Conservation (phyloP, 306 rosid genomes). For the Prunus mume region DNA sequence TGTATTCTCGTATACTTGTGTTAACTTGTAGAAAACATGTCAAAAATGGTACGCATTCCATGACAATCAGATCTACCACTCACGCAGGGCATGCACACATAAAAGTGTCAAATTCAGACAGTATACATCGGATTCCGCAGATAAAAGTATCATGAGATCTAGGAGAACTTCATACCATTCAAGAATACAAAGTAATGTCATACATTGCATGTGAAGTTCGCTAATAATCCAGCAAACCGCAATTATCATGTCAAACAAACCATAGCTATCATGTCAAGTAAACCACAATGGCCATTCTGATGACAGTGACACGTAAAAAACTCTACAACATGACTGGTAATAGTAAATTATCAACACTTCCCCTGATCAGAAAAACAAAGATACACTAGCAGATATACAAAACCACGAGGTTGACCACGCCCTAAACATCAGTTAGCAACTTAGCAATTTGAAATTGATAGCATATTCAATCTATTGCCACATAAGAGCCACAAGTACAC, state of each 20-base stretch:
- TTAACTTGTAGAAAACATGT: neutral
- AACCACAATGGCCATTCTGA: conserved; percentile 24
- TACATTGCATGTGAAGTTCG: neutral
- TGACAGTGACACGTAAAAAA: neutral
- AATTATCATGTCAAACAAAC: conserved; percentile 5
- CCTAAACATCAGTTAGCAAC: conserved; percentile 8
- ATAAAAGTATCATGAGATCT: neutral
- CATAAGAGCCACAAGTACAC: conserved; percentile 59
- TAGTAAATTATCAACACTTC: conserved; percentile 39
- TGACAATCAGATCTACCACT: neutral
- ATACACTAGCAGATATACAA: conserved; percentile 33
- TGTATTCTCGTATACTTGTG: neutral
- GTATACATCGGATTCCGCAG: neutral
- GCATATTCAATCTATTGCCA: conserved; percentile 50
- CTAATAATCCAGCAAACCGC: neutral
- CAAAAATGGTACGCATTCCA: neutral
- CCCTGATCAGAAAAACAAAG: conserved; percentile 1
- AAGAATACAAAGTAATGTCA: neutral
- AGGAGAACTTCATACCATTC: neutral
- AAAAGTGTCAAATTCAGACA: neutral
- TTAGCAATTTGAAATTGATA: conserved; percentile 7
- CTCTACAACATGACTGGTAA: conserved; percentile 8
- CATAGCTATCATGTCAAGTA: too few species aligned
- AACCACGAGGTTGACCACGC: conserved; percentile 10
- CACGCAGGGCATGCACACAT: neutral